Evolutionary conservation across 495 filamentous ascomycete genomes (phyloP), one percentile per base, ranked within the genome.

Genomic region (Clavariopsis aquatica): DNA sequence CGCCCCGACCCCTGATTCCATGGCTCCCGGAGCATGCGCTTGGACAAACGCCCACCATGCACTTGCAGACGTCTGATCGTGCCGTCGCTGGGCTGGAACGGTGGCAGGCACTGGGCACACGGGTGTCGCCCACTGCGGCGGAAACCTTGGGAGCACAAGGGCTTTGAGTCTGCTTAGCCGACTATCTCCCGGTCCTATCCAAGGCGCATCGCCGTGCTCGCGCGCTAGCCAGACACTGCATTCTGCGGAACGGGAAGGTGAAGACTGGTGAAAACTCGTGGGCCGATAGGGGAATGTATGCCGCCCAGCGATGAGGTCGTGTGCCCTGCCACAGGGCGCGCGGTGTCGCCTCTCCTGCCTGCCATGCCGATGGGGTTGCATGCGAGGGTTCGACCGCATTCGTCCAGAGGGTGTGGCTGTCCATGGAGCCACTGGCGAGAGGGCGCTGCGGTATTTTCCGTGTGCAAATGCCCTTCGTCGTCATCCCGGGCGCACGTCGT

Each of bases 111-210:
- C 5, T 43, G 38, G 38, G 9, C 8, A 15, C 38, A 17, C 38
- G n/a, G 38, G 38, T 17, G n/a, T 43, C 9, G 38, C 38, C 38
- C 38, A 22, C 47, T 12, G 26, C 56, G 4, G 38, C 28, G 56
- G 56, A 19, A 59, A n/a, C 5, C 47, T 51, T 24, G 22, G 47
- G 9, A 24, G 31, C 54, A 43, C 8, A 8, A 43, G 38, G 38
- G 38, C 38, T 34, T 34, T 29, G 38, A 34, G 19, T 17, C 52
- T 12, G n/a, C 52, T 15, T 60, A 62, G 49, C 59, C 59, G 59
- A 62, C 59, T 54, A 62, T 62, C 59, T 62, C 59, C 59, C 59
- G 59, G 45, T 22, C 29, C 17, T 17, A 43, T n/a, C 15, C 38
- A n/a, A n/a, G 9, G 38, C 38, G n/a, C 38, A 17, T 17, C 3